A percentile compares a stretch with the other conserved stretches of the same genome.
phyloP scores from a whole-genome alignment of 345 rosid species.

The Eucalyptus pumila region DNA sequence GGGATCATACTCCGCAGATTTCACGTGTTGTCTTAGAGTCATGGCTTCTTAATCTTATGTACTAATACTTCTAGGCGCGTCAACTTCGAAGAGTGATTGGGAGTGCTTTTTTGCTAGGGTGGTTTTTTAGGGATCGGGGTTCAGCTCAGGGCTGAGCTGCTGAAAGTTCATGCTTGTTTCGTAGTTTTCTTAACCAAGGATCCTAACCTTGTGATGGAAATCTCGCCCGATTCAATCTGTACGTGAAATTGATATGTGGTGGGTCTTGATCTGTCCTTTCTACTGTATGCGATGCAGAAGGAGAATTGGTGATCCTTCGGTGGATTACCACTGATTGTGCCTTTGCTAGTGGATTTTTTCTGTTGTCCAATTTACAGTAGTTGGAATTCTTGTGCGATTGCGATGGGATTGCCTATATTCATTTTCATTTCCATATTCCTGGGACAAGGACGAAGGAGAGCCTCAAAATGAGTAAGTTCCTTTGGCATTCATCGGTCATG shows the following conservation, averaged over 20 bases:
- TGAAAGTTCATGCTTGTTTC: background rate
- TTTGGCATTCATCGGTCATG: background rate
- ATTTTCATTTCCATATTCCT: background rate
- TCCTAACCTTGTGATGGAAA: background rate
- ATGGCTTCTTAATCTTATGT: background rate
- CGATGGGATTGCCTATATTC: background rate
- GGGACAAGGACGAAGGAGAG: background rate
- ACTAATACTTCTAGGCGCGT: background rate
- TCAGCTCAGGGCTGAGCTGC: constrained; percentile 73
- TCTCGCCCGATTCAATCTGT: background rate
- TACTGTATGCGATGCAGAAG: background rate
- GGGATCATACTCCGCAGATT: background rate
- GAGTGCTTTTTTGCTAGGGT: background rate
- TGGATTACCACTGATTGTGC: background rate
- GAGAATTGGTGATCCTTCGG: background rate
- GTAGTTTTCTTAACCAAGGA: background rate
- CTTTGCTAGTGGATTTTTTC: background rate
- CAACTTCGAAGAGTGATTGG: background rate
- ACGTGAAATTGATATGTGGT: background rate
- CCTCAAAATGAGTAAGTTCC: background rate
- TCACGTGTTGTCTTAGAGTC: background rate
- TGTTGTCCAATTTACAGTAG: background rate
- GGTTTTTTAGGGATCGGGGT: constrained; percentile 20
- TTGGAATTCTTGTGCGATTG: background rate
- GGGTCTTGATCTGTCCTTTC: background rate